Evolutionary conservation across 179 eudicot genomes (phyloP), one percentile per base, ranked within the genome.

Genomic region (Vitellaria paradoxa): DNA sequence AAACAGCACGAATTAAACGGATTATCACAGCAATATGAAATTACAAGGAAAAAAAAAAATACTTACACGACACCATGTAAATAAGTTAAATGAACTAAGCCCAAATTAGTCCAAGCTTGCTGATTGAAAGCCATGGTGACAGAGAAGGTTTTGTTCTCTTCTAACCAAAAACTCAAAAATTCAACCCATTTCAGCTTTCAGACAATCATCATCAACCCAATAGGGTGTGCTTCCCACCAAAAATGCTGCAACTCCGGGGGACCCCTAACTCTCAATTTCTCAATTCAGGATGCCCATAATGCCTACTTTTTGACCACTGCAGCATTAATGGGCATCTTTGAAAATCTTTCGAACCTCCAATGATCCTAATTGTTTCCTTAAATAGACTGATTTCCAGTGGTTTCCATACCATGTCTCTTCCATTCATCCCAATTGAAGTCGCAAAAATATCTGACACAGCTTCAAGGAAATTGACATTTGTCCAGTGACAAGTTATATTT

Each of bases 271-370:
- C 42, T 52, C 15, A 14, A 2, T 70, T 40, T 42, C 12, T 18
- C 10, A 60, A n/a, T 15, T 52, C 52, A 17, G 24, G 64, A 75
- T 30, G 20, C 30, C 50, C 11, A 65, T 75, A 49, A 75, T 65
- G 57, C 50, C 62, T 30, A 49, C 77, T 30, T 75, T 75, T 75
- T 75, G 77, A 75, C 63, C 62, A 50, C 50, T 49, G 23, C 6
- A 49, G 9, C 5, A 20, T 46, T 74, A 74, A 74, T 75, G 63
- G 70, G 78, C 62, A 75, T 75, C 71, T 75, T 75, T 50, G 71
- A 75, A 65, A 49, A 52, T 65, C 63, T 30, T 65, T 42, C 57
- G 1, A 26, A 10, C 3, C 70, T 18, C 60, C 24, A 49, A 65
- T 65, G 2, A 24, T 46, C 14, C 9, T 20, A 20, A 1, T 23